phyloP scores from a whole-genome alignment of 805 yeast species.

The Candida sonorensis region DNA sequence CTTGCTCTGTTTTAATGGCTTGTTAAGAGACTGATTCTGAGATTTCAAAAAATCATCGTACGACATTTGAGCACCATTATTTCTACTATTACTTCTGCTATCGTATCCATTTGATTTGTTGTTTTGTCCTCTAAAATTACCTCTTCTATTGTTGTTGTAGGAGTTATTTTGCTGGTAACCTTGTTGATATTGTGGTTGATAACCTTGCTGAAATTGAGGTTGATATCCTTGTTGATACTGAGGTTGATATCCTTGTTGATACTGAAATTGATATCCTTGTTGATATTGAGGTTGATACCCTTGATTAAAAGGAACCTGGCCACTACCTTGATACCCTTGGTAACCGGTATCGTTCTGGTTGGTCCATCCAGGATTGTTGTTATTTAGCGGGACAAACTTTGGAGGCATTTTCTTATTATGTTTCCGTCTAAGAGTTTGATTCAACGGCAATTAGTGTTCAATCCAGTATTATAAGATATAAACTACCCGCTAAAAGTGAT shows the following conservation, averaged over 20 bases:
- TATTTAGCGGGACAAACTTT: no score
- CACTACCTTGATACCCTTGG: no score
- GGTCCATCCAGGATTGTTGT: no score
- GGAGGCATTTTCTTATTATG: no score
- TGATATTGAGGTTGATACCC: slow-evolving; percentile 16
- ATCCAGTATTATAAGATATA: no score
- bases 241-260: slow-evolving; percentile 1
- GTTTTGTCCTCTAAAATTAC: slow-evolving; percentile 2
- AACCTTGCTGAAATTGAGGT: slow-evolving; percentile 6
- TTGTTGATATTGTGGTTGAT: slow-evolving; percentile 12
- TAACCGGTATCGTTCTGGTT: no score
- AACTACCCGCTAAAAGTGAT: no score
- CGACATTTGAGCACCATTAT: slow-evolving; percentile 23
- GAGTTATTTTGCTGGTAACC: slow-evolving; percentile 7
- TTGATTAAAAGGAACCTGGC: no score
- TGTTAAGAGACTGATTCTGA: slow-evolving; percentile 27
- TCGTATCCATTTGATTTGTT: slow-evolving; percentile 3
- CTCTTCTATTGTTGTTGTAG: slow-evolving; percentile 8
- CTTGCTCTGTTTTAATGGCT: slow-evolving; percentile 7
- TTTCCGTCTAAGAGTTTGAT: no score
- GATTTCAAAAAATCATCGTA: slow-evolving; percentile 47
- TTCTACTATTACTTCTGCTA: slow-evolving; percentile 7
- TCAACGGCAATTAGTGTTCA: no score
- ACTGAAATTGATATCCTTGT: no score
- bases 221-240: slow-evolving; percentile 8